Conservation (phyloP, 345 rosid species). For the Aethionema arabicum region DNA sequence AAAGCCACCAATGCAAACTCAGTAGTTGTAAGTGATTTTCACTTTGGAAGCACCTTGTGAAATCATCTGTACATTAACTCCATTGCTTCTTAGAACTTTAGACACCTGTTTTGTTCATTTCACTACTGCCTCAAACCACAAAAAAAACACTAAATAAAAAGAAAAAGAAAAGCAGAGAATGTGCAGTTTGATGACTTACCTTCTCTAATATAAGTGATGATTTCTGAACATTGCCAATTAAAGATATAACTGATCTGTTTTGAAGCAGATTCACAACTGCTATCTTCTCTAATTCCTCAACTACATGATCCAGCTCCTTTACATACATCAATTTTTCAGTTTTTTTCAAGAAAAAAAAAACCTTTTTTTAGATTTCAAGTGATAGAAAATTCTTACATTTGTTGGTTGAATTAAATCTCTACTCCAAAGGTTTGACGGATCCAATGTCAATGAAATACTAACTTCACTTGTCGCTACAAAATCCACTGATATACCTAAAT, state of each 20-base stretch:
- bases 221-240: conserved; percentile 82
- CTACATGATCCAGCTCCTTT: conserved; percentile 88
- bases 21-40: background rate
- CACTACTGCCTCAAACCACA: conserved; percentile 2
- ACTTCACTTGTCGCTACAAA: conserved; percentile 99
- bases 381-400: conserved; percentile 37
- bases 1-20: conserved; percentile 82
- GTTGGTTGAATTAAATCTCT: conserved; percentile 87
- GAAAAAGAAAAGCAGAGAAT: conserved; percentile 11
- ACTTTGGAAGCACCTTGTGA: conserved; percentile 99
- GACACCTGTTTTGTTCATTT: conserved; percentile 52
- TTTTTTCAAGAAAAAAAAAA: background rate
- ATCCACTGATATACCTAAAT: conserved; percentile 89
- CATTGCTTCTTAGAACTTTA: conserved; percentile 68
- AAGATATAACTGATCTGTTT: conserved; percentile 81
- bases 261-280: conserved; percentile 82
- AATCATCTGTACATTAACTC: conserved; percentile 94
- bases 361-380: background rate
- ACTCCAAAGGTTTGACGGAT: conserved; percentile 93
- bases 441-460: conserved; percentile 86
- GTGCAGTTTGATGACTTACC: conserved; percentile 39
- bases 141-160: no score
- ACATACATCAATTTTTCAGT: conserved; percentile 16
- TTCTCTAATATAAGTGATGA: conserved; percentile 90
- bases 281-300: conserved; percentile 94